Evolutionary conservation across 331 rosid species (phyloP), one percentile per base, ranked within the genome.

Genomic region (Cydonia oblonga): DNA sequence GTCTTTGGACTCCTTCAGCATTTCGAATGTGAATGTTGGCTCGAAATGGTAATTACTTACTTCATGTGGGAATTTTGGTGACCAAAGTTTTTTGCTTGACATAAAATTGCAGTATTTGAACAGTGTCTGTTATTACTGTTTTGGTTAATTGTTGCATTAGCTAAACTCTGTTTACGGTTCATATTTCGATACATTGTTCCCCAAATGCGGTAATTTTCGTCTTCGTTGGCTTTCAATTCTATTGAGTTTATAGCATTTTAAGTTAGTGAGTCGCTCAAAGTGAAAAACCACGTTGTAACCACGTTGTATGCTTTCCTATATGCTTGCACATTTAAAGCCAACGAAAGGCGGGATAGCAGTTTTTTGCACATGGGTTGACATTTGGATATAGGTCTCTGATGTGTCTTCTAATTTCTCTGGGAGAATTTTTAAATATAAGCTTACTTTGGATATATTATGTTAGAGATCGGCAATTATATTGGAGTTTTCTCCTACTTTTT

Each of bases 1-100:
- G 81, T 89, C 97, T 35, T 76, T 92, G 84, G 97, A 92, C 78
- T 86, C 90, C 2, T 92, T 92, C 89, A 86, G 86, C 59, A 85
- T 92, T 78, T 86, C 97, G 65, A 89, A 92, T 72, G 97, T 92
- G 35, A 70, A 85, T 68, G 69, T 85, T 52, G 95, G 92, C 62
- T 92, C 97, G 61, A 90, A 89, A 81, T 79, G 96, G 97, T 92
- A 76, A 79, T 72, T 81, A 35, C 75, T 40, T 64, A 32, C 19
- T 32, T 64, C 35, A 35, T 19, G 42, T 26, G 9, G 72, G 6
- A 68, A 68, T 68, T 7, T 6, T 67, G 67, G 7, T 62, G 11
- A 30, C 25, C 40, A 62, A 62, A 30, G 40, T 29, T 49, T 30
- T 30, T 30, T 30, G 9, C 67, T 62, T 62, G 44, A 62, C 44